Evolutionary conservation across 2,329 filamentous ascomycete genomes (phyloP).

Genomic region (Bipolaris victoriae): DNA sequence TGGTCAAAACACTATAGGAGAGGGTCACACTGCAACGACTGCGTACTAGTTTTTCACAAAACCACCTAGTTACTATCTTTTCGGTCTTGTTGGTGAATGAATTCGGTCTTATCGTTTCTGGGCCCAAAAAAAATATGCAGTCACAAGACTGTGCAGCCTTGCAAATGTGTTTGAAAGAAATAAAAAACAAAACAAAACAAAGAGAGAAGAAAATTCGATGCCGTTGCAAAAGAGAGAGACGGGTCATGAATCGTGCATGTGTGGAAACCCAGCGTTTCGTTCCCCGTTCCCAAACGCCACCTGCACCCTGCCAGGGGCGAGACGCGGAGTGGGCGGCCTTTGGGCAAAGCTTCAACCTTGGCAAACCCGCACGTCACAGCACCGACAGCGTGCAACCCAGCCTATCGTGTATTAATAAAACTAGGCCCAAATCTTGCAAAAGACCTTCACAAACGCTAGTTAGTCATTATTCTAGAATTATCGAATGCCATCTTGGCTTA

Average conservation of each 20-base stretch:
- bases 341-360: neutral
- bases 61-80: no score
- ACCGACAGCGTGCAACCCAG: neutral
- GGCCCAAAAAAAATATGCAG: no score
- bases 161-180: neutral
- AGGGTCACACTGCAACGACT: no score
- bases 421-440: neutral
- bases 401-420: neutral
- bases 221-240: neutral
- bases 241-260: neutral
- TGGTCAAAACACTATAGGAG: no score
- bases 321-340: neutral
- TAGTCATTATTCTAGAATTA: neutral
- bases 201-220: no score
- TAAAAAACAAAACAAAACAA: neutral
- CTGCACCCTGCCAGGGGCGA: neutral
- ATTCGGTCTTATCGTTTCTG: no score
- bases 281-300: neutral
- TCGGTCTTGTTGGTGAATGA: no score
- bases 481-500: neutral
- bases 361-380: neutral
- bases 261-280: neutral
- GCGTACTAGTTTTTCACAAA: no score
- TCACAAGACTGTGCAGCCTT: no score
- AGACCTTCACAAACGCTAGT: neutral